Evolutionary conservation across 805 yeast species (phyloP), one percentile per base, ranked within the genome.

Genomic region (Yamadazyma nakazawae): DNA sequence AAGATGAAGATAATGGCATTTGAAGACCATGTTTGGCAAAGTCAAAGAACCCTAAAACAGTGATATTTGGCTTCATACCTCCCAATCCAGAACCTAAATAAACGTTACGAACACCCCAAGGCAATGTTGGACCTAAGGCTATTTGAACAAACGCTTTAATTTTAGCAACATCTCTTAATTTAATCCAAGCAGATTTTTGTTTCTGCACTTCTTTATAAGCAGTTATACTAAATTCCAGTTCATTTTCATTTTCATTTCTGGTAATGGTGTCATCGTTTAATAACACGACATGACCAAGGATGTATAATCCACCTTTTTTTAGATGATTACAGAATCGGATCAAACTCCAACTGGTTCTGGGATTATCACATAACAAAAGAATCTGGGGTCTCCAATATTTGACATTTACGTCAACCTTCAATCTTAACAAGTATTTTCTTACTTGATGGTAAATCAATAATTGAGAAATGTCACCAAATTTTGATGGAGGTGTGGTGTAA

Each of bases 301-400:
- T 81, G 58, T 92, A 92, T 5, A 94, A 70, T 0, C 98, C 98
- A 38, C 99, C 99, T 62, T 94, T 94, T 61, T 94, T 94, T 67
- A 94, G 70, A 63, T 90, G 90, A 60, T 94, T 94, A 68, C 99
- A 94, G 58, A 94, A 94, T 12, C 85, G 83, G 49, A 94, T 91
- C 52, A 94, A 70, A 55, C 85, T 88, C 97, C 97, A 92, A 26
- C 91, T 79, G 0, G 96, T 83, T 51, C 96, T 72, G 0, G 99
- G 98, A 56, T 89, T 87, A 58, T 94, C 98, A 35, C 91, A 92
- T 30, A 94, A 68, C 26, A 94, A 67, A 49, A 94, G 70, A 34
- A 94, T 84, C 63, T 94, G 99, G 0, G 99, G 99, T 56, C 99
- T 76, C 99, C 99, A 94, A 62, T 91, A 94, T 66, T 94, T 94